These are phyloP conservation scores for Oxytropis ochrocephala DNA, from an alignment of 306 rosid genomes.

Conservation along the genomic window DNA sequence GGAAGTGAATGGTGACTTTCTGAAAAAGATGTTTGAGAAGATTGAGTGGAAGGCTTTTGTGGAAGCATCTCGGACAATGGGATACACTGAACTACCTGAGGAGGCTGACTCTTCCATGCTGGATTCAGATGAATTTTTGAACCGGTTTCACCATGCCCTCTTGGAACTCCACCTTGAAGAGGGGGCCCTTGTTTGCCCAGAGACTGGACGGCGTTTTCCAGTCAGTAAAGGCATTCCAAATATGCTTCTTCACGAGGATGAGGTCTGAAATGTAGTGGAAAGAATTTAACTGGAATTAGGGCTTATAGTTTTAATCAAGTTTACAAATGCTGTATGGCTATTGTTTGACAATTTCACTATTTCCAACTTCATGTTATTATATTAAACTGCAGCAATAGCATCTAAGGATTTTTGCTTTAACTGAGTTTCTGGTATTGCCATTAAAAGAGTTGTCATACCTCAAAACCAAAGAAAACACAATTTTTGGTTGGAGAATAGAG, in stretches of 20 bases:
- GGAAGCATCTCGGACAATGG: conserved; percentile 54
- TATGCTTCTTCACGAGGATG: conserved; percentile 91
- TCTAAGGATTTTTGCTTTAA: neutral
- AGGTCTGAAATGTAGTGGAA: conserved; percentile 49
- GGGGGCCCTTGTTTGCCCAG: conserved; percentile 81
- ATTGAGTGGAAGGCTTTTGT: conserved; percentile 73
- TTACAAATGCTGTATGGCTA: no score
- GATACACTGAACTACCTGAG: conserved; percentile 68
- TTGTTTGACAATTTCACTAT: no score
- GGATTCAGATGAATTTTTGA: conserved; percentile 67
- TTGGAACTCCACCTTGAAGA: conserved; percentile 90
- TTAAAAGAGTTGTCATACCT: no score
- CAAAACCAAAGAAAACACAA: no score
- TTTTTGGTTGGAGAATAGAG: no score
- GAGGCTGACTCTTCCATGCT: conserved; percentile 65
- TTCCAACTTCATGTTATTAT: neutral
- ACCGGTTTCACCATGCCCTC: conserved; percentile 79
- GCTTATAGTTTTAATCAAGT: neutral
- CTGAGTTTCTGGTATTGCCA: neutral
- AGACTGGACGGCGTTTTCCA: conserved; percentile 70
- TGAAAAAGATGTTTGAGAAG: conserved; percentile 68
- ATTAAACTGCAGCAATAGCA: neutral
- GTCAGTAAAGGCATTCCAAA: conserved; percentile 85
- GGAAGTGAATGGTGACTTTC: conserved; percentile 58
- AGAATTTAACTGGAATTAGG: neutral